Conservation (phyloP, 2,329 filamentous ascomycete genomes). For the Blastomyces percursus region DNA sequence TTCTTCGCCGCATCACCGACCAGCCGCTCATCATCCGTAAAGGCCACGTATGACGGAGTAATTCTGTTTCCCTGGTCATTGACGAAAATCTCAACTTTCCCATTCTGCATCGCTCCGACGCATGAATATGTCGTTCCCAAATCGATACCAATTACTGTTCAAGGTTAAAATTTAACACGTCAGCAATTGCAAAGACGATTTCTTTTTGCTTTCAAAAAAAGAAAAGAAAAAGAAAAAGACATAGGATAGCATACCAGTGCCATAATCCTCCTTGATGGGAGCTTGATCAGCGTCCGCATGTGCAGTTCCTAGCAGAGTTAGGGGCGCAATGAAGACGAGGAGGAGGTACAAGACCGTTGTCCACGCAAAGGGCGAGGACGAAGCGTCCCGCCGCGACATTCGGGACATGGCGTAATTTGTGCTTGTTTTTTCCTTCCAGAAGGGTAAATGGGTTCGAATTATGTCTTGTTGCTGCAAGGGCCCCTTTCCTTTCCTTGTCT, state of each 20-base stretch:
- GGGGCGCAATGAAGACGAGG: conserved; percentile 71
- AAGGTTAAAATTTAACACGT: neutral
- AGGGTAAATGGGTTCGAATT: neutral
- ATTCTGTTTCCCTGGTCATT: conserved; percentile 98
- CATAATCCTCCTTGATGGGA: conserved; percentile 57
- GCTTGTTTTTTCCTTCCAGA: neutral
- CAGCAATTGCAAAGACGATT: neutral
- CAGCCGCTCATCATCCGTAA: conserved; percentile 92
- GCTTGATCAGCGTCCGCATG: conserved; percentile 63
- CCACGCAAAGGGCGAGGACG: conserved; percentile 68
- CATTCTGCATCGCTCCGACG: conserved; percentile 91
- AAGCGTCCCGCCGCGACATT: conserved; percentile 47
- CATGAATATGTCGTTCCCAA: conserved; percentile 78
- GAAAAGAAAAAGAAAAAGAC: too few relatives aligned
- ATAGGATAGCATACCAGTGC: conserved; percentile 46
- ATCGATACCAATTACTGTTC: conserved; percentile 80
- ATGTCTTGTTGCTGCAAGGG: neutral
- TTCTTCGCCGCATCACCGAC: conserved; percentile 98
- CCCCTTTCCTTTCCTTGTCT: neutral
- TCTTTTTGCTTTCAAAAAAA: too few relatives aligned
- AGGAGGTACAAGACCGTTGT: conserved; percentile 84
- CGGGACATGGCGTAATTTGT: conserved; percentile 40
- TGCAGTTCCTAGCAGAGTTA: conserved; percentile 68
- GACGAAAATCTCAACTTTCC: conserved; percentile 88
- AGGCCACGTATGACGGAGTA: conserved; percentile 88